Base-by-base conservation (phyloP, 148 eudicot species). In the Amaranthus hypochondriacus region DNA sequence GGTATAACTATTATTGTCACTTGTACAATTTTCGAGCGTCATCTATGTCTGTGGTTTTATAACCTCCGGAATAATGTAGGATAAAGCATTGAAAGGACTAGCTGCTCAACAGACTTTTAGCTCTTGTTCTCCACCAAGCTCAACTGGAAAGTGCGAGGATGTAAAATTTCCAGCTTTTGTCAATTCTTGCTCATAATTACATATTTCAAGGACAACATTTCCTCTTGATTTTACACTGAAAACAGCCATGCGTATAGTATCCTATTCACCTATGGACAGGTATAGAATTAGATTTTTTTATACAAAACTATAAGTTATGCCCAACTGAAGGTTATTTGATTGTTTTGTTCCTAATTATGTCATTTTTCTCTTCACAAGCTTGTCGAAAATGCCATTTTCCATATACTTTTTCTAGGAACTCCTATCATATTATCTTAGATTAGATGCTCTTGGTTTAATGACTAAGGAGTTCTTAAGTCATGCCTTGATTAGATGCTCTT, bases 161-260 rank as follows among this genome's bases (percentile, higher is more conserved):
- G 50, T 67, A 48, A 83, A 76, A 51, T 74, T 73, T 12, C 42
- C 72, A 15, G 73, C 81, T n/a, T 56, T 74, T 15, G 81, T 82
- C 56, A 83, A 78, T 7, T 78, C 78, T 65, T 70, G 85, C 81
- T 77, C 88, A 4, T 96, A 95, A 73, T 68, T 92, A 47, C 77
- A 72, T 65, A 72, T 90, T 69, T 81, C 83, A 73, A 87, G 87
- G 49, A 74, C 44, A 54, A 86, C 82, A 73, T 77, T 77, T 80
- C 99, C 96, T 47, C 80, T 95, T 56, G 99, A 95, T 89, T 84
- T 90, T 71, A 92, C 97, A 9, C 75, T 95, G 69, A 95, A 95
- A 89, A 87, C 96, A 63, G 58, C 81, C 50, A 83, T 95, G 87
- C 88, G 96, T 72, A 82, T 95, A 69, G 78, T 84, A 73, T 87